These are phyloP conservation scores for Paecilomyces fulvus DNA, from an alignment of 2,329 filamentous ascomycete species.

Conservation along the genomic window DNA sequence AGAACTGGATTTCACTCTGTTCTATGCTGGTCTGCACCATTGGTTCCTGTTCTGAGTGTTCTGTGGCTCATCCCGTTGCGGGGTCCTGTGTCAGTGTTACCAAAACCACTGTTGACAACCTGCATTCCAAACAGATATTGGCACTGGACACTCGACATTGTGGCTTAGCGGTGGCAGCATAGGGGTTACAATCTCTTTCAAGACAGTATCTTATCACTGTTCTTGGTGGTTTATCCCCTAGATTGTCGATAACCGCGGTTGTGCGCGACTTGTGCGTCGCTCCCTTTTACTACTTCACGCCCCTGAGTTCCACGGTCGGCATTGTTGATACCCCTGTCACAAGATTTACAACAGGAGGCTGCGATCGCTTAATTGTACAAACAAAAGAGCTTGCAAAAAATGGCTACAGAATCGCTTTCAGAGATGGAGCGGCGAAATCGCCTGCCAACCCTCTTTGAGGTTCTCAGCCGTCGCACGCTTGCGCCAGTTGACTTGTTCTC, in stretches of 20 bases:
- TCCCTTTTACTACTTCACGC: background rate
- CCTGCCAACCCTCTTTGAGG: conserved; percentile 90
- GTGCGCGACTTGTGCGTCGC: background rate
- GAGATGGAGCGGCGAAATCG: conserved; percentile 59
- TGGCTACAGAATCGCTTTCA: conserved; percentile 13
- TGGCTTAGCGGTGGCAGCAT: background rate
- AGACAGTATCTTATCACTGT: background rate
- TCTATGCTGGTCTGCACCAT: background rate
- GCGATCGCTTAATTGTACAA: background rate
- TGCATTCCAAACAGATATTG: background rate
- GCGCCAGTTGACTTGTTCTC: conserved; percentile 95
- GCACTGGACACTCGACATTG: background rate
- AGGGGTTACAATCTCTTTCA: background rate
- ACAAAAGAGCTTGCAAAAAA: background rate
- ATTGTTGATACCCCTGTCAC: background rate
- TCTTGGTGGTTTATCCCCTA: background rate
- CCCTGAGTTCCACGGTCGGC: background rate
- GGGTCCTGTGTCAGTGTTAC: background rate
- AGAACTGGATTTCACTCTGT: background rate
- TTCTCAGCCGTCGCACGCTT: conserved; percentile 85
- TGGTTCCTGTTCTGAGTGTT: background rate
- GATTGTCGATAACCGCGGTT: background rate
- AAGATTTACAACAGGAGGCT: background rate
- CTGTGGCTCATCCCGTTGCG: background rate
- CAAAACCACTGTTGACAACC: background rate